Conservation (phyloP, 148 eudicot species). For the Rhododendron henanense region DNA sequence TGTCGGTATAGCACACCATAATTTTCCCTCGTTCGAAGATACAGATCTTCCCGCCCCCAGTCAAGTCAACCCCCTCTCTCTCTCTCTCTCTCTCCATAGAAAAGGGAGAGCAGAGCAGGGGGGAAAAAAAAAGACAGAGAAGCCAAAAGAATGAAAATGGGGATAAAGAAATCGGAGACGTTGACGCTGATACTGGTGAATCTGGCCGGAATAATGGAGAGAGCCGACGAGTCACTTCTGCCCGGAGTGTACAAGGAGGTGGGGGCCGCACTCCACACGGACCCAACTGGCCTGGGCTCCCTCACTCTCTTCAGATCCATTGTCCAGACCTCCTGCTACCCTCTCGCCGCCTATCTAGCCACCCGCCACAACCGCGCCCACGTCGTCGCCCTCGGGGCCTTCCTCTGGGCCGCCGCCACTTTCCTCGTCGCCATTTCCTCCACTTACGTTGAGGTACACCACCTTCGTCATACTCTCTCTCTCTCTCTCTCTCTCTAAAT, state of each 20-base stretch:
- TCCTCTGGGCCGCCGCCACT: slow-evolving; percentile 86
- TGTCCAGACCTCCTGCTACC: slow-evolving; percentile 70
- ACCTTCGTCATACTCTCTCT: too few species aligned
- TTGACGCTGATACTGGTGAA: slow-evolving; percentile 61
- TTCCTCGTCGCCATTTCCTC: slow-evolving; percentile 66
- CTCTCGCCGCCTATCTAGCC: slow-evolving; percentile 71
- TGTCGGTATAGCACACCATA: not conserved
- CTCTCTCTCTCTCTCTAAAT: too few species aligned
- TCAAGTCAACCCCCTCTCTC: not conserved
- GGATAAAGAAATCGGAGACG: slow-evolving; percentile 28
- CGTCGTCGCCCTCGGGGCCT: slow-evolving; percentile 78
- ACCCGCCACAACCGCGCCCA: slow-evolving; percentile 66
- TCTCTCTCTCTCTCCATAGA: not conserved
- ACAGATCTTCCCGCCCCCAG: not conserved
- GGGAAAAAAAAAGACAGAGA: not conserved
- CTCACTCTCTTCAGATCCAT: slow-evolving; percentile 73
- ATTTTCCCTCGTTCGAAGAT: not conserved
- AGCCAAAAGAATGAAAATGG: not conserved
- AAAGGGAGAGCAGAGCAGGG: not conserved
- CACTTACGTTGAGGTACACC: slow-evolving; percentile 58
- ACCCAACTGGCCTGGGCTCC: slow-evolving; percentile 78
- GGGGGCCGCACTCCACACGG: slow-evolving; percentile 64
- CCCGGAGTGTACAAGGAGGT: slow-evolving; percentile 88
- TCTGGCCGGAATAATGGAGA: slow-evolving; percentile 78
- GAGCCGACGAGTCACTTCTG: slow-evolving; percentile 72